A percentile compares a stretch with the other conserved stretches of the same genome.
These are phyloP conservation scores for Lachancea cidri DNA, from an alignment of 805 yeast species.

Conservation along the genomic window DNA sequence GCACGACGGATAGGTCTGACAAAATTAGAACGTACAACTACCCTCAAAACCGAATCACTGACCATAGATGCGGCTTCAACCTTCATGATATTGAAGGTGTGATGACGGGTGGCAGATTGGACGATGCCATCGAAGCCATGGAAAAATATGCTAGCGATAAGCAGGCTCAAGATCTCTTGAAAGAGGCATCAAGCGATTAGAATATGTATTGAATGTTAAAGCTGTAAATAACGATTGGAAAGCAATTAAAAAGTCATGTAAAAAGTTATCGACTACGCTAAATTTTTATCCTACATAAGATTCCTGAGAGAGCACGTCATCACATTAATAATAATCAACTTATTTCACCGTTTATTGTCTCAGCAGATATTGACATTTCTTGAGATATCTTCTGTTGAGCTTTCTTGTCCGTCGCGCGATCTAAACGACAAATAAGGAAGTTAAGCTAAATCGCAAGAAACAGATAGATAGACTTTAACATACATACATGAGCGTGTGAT, in stretches of 20 bases:
- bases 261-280: too few relatives aligned
- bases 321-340: too few relatives aligned
- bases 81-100: slow-evolving; percentile 70
- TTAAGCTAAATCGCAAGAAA: not conserved
- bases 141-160: slow-evolving; percentile 42
- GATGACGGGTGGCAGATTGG: slow-evolving; percentile 54
- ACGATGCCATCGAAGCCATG: slow-evolving; percentile 50
- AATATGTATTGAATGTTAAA: not conserved
- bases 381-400: not conserved
- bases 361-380: too few relatives aligned
- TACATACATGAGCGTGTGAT: slow-evolving; percentile 1
- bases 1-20: slow-evolving; percentile 85
- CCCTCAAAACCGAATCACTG: slow-evolving; percentile 90
- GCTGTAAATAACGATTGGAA: not conserved
- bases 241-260: not conserved
- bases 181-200: slow-evolving; percentile 4
- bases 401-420: not conserved
- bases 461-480: not conserved
- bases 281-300: too few relatives aligned
- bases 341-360: too few relatives aligned
- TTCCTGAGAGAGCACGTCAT: too few relatives aligned
- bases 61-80: slow-evolving; percentile 82
- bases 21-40: slow-evolving; percentile 91
- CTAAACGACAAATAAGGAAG: not conserved
- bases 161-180: slow-evolving; percentile 38